A percentile compares a stretch with the other conserved stretches of the same genome.
phyloP scores from a whole-genome alignment of 257 asterid genomes.

The Capsicum pubescens region DNA sequence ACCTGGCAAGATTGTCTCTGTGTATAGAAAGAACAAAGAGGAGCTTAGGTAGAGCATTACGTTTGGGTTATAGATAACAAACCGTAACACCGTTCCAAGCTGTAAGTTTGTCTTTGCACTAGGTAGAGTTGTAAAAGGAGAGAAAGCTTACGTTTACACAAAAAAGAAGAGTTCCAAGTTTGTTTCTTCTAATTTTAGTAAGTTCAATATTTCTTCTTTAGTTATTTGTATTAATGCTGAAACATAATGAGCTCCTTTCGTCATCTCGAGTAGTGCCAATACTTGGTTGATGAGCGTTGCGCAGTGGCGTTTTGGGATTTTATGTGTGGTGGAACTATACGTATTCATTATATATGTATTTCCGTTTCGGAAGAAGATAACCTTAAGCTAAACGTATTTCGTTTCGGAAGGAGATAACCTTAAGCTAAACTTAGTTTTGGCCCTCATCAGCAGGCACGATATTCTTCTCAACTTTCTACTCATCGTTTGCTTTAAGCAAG shows the following conservation, averaged over 20 bases:
- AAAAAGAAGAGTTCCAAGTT: not conserved
- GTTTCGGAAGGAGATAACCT: slow-evolving; percentile 13
- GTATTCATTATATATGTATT: slow-evolving; percentile 5
- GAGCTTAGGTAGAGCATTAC: not conserved
- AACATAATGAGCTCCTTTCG: slow-evolving; percentile 20
- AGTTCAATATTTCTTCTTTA: not conserved
- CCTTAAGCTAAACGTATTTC: not conserved
- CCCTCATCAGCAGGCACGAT: not conserved
- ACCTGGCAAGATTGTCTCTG: not conserved
- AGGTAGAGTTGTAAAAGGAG: not conserved
- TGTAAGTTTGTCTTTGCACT: slow-evolving; percentile 2
- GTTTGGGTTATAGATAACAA: slow-evolving; percentile 4
- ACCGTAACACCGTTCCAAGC: slow-evolving; percentile 21
- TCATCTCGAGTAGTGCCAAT: slow-evolving; percentile 9
- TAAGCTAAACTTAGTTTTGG: not conserved
- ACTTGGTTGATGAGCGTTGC: slow-evolving; percentile 26
- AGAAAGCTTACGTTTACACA: slow-evolving; percentile 20
- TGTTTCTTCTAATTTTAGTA: slow-evolving; percentile 5
- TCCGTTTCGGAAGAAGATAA: slow-evolving; percentile 11
- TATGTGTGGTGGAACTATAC: not conserved
- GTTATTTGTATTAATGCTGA: not conserved
- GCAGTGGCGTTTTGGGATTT: not conserved
- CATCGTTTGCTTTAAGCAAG: not conserved
- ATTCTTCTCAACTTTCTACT: not conserved
- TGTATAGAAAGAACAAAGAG: not conserved